Evolutionary conservation across 2,329 filamentous ascomycete species (phyloP), one percentile per base, ranked within the genome.

Genomic region (Mycosphaerella arachidis): DNA sequence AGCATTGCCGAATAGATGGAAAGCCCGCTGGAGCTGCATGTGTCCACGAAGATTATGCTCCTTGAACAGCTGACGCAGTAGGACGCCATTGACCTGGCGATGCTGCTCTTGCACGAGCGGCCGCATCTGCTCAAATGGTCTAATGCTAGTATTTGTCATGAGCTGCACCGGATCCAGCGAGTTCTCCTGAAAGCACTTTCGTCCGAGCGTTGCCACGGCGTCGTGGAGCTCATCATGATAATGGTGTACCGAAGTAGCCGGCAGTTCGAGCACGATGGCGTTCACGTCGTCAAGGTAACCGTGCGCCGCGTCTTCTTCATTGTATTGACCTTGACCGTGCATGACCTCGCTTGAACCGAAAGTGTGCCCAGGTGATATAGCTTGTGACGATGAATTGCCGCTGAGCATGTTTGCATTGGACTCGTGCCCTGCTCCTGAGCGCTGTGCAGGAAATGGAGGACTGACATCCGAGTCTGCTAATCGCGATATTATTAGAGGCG

Each of bases 1-100:
- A 6, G 92, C 92, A 67, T 94, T 92, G 1, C 91, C 89, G 6
- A 97, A 80, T 1, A 97, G 81, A 55, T 95, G 90, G 65, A 94
- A 97, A 48, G 88, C 84, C 60, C 85, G 85, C 68, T 96, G 91
- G 1, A 96, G 71, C 4, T 81, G 79, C 0, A 97, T 77, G 70
- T 97, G 92, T 1, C 83, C 78, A 16, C 85, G 83, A 4, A 99
- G 75, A 9, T 85, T 79, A 70, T 96, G 90, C 6, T 85, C 81
- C 18, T 82, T 82, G 71, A 97, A 95, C 20, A 97, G 82, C 8
- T 95, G 78, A 18, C 84, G 81, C 67, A 96, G 83, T 58, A 89
- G 90, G 55, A 90, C 88, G 31, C 85, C 84, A 66, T 92, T 94
- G 40, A 96, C 82, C 0, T 96, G 77, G 46, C 85, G 83, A 6